Conservation (phyloP, 192 early-diverging fungal genomes). For the Funneliformis mosseae region DNA sequence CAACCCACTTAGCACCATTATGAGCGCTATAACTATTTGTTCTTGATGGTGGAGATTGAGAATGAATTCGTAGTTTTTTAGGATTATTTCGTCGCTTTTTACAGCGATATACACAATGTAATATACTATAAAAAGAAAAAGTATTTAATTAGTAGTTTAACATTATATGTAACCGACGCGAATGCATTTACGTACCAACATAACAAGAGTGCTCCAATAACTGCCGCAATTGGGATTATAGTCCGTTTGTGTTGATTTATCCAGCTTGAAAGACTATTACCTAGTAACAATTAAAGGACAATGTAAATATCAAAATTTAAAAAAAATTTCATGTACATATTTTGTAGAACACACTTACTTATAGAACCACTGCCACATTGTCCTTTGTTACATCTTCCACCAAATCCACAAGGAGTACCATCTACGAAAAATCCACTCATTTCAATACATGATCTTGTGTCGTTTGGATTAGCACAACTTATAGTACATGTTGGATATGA, state of each 20-base stretch:
- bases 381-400: constrained; percentile 64
- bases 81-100: neutral
- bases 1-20: neutral
- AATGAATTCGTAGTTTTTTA: neutral
- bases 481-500: constrained; percentile 62
- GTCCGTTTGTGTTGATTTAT: constrained; percentile 48
- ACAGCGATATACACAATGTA: neutral
- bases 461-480: constrained; percentile 60
- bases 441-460: constrained; percentile 48
- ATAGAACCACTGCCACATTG: constrained; percentile 43
- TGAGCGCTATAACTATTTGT: neutral
- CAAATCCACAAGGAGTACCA: constrained; percentile 68
- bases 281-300: constrained; percentile 1
- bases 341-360: constrained; percentile 32
- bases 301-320: constrained; percentile 28
- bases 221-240: constrained; percentile 45
- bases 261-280: constrained; percentile 45
- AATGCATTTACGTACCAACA: constrained; percentile 28
- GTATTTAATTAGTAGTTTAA: neutral
- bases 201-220: constrained; percentile 45
- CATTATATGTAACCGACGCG: neutral
- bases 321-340: neutral
- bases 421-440: constrained; percentile 69
- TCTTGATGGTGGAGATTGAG: neutral
- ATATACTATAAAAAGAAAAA: neutral